Percentiles rank a stretch among this genome's conserved stretches.
Evolutionary conservation across 495 filamentous ascomycete genomes (phyloP).

Genomic region (Aspergillus cristatus): DNA sequence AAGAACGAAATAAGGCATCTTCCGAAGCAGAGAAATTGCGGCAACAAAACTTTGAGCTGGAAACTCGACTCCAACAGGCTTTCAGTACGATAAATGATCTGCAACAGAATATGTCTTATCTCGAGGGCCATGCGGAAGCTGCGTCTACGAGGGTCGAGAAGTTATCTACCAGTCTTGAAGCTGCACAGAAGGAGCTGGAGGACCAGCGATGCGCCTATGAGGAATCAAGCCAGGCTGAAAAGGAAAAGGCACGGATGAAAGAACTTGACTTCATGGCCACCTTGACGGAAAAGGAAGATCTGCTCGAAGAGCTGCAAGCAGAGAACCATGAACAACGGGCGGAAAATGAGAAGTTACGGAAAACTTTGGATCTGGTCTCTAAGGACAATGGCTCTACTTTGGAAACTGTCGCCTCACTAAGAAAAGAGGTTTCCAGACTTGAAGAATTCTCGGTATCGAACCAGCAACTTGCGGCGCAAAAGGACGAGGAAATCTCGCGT

Average conservation of each 20-base stretch:
- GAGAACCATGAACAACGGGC: constrained; percentile 11
- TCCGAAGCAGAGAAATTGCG: constrained; percentile 18
- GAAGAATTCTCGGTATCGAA: constrained; percentile 10
- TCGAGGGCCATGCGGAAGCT: constrained; percentile 22
- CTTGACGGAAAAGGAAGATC: constrained; percentile 37
- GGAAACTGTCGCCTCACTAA: constrained; percentile 9
- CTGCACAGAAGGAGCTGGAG: constrained; percentile 20
- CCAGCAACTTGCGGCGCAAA: constrained; percentile 10
- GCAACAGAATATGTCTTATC: constrained; percentile 17
- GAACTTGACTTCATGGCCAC: constrained; percentile 38
- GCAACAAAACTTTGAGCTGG: constrained; percentile 17
- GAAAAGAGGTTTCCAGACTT: constrained; percentile 12
- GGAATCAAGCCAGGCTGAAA: constrained; percentile 13
- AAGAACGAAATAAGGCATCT: constrained; percentile 30
- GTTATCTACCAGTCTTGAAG: constrained; percentile 17
- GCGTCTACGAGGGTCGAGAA: constrained; percentile 17
- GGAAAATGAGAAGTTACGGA: constrained; percentile 12
- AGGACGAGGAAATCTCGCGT: constrained; percentile 18
- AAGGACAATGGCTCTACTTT: constrained; percentile 11
- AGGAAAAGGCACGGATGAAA: constrained; percentile 24
- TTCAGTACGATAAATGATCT: constrained; percentile 14
- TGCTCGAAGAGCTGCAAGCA: constrained; percentile 28
- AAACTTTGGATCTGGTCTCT: constrained; percentile 9
- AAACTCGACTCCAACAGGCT: constrained; percentile 17
- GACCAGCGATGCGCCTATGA: constrained; percentile 15